Percentiles rank a stretch among this genome's conserved stretches.
Conservation (phyloP, 116 monocot species). For the Zostera marina region DNA sequence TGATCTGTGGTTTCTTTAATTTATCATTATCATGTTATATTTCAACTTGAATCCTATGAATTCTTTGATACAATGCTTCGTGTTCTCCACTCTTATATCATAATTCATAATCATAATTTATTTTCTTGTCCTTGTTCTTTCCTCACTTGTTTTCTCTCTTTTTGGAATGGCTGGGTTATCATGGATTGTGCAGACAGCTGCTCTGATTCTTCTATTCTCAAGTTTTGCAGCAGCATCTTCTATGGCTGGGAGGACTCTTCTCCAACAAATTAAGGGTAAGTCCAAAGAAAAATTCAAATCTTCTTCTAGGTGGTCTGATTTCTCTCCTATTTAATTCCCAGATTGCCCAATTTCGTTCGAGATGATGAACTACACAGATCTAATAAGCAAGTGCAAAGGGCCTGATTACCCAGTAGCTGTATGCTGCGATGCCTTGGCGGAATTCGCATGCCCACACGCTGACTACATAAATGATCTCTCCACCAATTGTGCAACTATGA, state of each 20-base stretch:
- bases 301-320: background rate
- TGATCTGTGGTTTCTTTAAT: no score
- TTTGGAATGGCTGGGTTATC: no score
- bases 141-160: no score
- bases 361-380: conserved; percentile 8
- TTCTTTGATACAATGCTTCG: no score
- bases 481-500: conserved; percentile 10
- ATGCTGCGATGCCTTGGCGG: conserved; percentile 4
- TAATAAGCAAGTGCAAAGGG: conserved; percentile 11
- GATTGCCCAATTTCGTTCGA: conserved; percentile 8
- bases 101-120: no score
- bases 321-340: background rate
- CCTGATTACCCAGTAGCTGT: conserved; percentile 5
- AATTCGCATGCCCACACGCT: conserved; percentile 11
- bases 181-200: no score
- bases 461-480: conserved; percentile 4
- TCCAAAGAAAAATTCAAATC: background rate
- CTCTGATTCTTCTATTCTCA: no score
- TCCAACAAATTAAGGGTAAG: conserved; percentile 9
- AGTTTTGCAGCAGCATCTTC: no score
- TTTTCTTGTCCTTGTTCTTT: no score
- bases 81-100: no score
- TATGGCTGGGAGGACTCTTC: background rate
- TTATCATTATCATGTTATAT: no score
- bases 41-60: no score